A percentile compares a stretch with the other conserved stretches of the same genome.
These are phyloP conservation scores for Wickerhamiella cacticola DNA, from an alignment of 805 yeast genomes.

Conservation along the genomic window DNA sequence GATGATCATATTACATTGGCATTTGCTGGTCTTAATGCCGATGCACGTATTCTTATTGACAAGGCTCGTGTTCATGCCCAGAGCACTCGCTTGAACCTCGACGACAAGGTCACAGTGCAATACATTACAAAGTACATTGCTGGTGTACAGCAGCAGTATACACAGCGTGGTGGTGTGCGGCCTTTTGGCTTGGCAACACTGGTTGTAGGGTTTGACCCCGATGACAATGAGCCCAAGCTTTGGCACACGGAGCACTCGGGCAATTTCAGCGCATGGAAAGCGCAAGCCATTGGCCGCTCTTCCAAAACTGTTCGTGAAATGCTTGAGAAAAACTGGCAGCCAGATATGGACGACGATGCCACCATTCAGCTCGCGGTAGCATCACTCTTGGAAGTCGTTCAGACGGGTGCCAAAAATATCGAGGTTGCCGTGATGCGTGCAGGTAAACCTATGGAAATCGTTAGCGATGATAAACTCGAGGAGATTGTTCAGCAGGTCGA, in stretches of 20 bases:
- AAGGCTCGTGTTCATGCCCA: slow-evolving; percentile 96
- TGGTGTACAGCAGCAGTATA: slow-evolving; percentile 94
- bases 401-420: slow-evolving; percentile 93
- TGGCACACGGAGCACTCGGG: slow-evolving; percentile 97
- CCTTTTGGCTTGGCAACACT: slow-evolving; percentile 95
- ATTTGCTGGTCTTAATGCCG: slow-evolving; percentile 98
- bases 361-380: slow-evolving; percentile 74
- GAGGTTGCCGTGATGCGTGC: slow-evolving; percentile 83
- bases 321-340: slow-evolving; percentile 72
- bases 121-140: slow-evolving; percentile 90
- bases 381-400: slow-evolving; percentile 88
- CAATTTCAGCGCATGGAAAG: slow-evolving; percentile 94
- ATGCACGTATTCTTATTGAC: slow-evolving; percentile 87
- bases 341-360: slow-evolving; percentile 49
- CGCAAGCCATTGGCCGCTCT: slow-evolving; percentile 91
- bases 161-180: slow-evolving; percentile 97
- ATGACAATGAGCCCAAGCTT: slow-evolving; percentile 66
- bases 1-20: slow-evolving; percentile 86
- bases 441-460: slow-evolving; percentile 41
- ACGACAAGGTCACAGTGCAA: slow-evolving; percentile 85
- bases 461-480: slow-evolving; percentile 61
- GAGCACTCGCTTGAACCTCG: slow-evolving; percentile 83
- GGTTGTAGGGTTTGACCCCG: slow-evolving; percentile 89
- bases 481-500: slow-evolving; percentile 70
- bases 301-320: slow-evolving; percentile 92